Evolutionary conservation across 2,329 filamentous ascomycete genomes (phyloP), one percentile per base, ranked within the genome.

Genomic region (Aspergillus brasiliensis): DNA sequence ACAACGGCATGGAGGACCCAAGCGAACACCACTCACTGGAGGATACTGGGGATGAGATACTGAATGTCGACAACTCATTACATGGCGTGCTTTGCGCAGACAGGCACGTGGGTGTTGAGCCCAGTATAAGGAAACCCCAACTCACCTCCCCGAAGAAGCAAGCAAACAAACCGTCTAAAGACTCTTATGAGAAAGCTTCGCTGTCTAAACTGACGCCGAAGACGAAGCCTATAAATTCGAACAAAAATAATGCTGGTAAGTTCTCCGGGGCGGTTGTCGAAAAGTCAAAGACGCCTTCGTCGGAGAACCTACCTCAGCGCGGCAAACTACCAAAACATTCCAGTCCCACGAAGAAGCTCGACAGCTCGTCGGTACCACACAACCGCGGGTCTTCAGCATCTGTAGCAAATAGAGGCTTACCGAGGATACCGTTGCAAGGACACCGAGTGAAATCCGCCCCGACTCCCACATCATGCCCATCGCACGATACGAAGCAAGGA

Each of bases 171-270:
- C 7, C 15, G 31, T 13, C 69, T 19, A 73, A 70, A 54, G 61
- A 59, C 15, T 58, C 63, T 8, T 65, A 67, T 23, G 65, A 62
- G 11, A 76, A 71, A 57, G 59, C 66, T 10, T 67, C 75, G 5
- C 60, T 77, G 15, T 61, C 71, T 2, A 76, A 67, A 42, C 64
- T 76, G 37, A 69, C 76, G 5, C 74, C 76, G 34, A 76, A 71
- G 52, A 69, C 75, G 23, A 76, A 70, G 44, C 62, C 69, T 23
- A 59, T 60, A 25, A 57, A 56, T 11, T 47, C 55, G 3, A 74
- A 75, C 42, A 74, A 69, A 37, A 67, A 61, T 13, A 67, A 69
- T 2, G 21, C 51, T 31, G 59, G 54, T 25, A 75, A 69, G 51
- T 60, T 63, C 2, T 31, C 62, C 13, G 72, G 66, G 58, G n/a